phyloP scores from a whole-genome alignment of 108 stramenopile species.

The Discostella pseudostelligera region DNA sequence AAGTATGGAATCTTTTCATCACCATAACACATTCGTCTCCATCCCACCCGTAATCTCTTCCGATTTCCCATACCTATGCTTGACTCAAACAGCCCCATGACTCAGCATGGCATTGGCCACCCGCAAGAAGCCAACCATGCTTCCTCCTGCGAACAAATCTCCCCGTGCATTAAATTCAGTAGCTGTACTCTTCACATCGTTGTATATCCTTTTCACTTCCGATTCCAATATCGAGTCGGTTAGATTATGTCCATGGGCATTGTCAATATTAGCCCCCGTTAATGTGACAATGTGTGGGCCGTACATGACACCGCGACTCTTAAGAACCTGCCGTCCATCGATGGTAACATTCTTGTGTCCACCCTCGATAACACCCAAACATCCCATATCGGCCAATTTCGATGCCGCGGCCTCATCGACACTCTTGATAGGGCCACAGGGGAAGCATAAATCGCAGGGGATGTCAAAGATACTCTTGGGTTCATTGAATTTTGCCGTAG shows the following conservation, averaged over 20 bases:
- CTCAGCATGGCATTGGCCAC: slow-evolving; percentile 94
- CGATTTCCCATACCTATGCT: not conserved
- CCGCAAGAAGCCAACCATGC: slow-evolving; percentile 93
- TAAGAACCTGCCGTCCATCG: slow-evolving; percentile 66
- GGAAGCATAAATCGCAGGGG: slow-evolving; percentile 92
- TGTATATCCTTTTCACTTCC: slow-evolving; percentile 78
- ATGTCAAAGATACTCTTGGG: slow-evolving; percentile 78
- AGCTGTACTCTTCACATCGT: slow-evolving; percentile 88
- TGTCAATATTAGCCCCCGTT: slow-evolving; percentile 81
- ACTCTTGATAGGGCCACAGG: slow-evolving; percentile 83
- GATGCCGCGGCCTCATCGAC: slow-evolving; percentile 72
- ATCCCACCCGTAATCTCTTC: not conserved
- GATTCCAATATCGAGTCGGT: slow-evolving; percentile 74
- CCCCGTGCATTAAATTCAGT: slow-evolving; percentile 94
- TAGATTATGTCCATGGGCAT: slow-evolving; percentile 66
- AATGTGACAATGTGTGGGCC: slow-evolving; percentile 88
- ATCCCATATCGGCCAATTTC: slow-evolving; percentile 89
- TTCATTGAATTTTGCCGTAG: slow-evolving; percentile 87
- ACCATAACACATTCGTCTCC: too few relatives aligned
- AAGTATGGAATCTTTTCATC: too few relatives aligned
- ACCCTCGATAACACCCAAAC: slow-evolving; percentile 90
- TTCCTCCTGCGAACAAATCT: slow-evolving; percentile 86
- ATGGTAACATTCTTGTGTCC: slow-evolving; percentile 77
- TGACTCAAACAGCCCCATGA: slow-evolving; percentile 91
- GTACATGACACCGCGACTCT: slow-evolving; percentile 88